Base-by-base conservation (phyloP, 108 stramenopile species). In the Bacterosira constricta region DNA sequence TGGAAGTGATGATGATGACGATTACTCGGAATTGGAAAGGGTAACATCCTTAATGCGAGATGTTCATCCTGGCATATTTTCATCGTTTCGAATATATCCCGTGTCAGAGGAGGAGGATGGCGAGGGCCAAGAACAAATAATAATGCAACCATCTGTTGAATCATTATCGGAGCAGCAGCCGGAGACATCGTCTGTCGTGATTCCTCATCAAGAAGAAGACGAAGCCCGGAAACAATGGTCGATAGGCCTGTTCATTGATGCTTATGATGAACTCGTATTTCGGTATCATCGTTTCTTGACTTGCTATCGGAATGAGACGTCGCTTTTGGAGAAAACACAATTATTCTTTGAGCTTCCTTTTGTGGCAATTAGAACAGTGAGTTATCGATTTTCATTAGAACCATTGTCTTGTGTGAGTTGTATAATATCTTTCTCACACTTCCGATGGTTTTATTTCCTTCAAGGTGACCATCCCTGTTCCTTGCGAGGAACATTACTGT, bases 401-500 rank as follows among this genome's bases (percentile, higher is more conserved):
- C n/a, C n/a, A n/a, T n/a, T n/a, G n/a, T n/a, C n/a, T n/a, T n/a
- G n/a, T n/a, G n/a, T n/a, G n/a, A n/a, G n/a, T n/a, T n/a, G n/a
- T n/a, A n/a, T n/a, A n/a, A n/a, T n/a, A n/a, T n/a, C n/a, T n/a
- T n/a, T n/a, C n/a, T n/a, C n/a, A n/a, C n/a, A n/a, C n/a, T n/a
- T n/a, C n/a, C n/a, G n/a, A n/a, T n/a, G n/a, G n/a, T n/a, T n/a
- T 11, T 9, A 18, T 20, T 36, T 36, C 27, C 15, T 52, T 32
- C 26, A 15, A 75, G 73, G 11, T 67, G 11, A 66, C 80, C 36
- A 64, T 81, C 46, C 75, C 80, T 12, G 51, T 81, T 6, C 80
- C 80, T 10, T 71, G 53, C 35, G 80, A 81, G 35, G 80, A 74
- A 27, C 70, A 81, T 46, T 81, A 77, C 45, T 77, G 61, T 37